Evolutionary conservation across 768 basidiomycete genomes (phyloP), one percentile per base, ranked within the genome.

Genomic region (Lanmaoa pseudosensibilis): DNA sequence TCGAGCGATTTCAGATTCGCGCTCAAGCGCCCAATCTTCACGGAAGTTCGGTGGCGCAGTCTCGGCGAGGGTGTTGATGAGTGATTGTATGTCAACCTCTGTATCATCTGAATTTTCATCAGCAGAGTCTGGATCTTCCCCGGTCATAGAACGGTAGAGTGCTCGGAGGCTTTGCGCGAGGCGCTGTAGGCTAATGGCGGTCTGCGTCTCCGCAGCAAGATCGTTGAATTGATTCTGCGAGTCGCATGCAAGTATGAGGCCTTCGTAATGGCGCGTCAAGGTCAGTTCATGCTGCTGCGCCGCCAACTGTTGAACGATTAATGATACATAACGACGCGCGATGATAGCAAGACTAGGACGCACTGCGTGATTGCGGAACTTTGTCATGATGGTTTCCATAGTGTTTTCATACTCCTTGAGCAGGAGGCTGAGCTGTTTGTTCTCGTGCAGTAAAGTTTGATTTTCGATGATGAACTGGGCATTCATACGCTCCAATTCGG

Each of bases 381-480:
- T 98, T 50, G 85, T 76, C 97, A 99, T 98, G 69, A 98, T 91
- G 30, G 87, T 94, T 65, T 98, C 95, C 78, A 99, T 82, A 4
- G 95, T 97, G 52, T 79, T 78, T 70, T 98, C 95, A 69, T 98
- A 96, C 72, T 99, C 97, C 67, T 94, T 95, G 54, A 98, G 77
- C 27, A 99, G 78, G 27, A 84, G 64, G 61, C 87, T 88, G 32
- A 98, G 81, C 68, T 98, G 96, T 70, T 92, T 94, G 78, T 99
- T 98, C 74, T 99, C 97, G 59, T 98, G 88, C 47, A 91, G 77
- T 1, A 99, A 76, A 0, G 86, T 82, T 66, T 97, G 95, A 70
- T 98, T 98, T 73, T 99, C 97, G 55, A 96, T 86, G 45, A 98
- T 84, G 40, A 93, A 83, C 61, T 90, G 87, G 9, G 96, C 92